phyloP scores from a whole-genome alignment of 75 land plant species.

The Cryptomeria japonica region DNA sequence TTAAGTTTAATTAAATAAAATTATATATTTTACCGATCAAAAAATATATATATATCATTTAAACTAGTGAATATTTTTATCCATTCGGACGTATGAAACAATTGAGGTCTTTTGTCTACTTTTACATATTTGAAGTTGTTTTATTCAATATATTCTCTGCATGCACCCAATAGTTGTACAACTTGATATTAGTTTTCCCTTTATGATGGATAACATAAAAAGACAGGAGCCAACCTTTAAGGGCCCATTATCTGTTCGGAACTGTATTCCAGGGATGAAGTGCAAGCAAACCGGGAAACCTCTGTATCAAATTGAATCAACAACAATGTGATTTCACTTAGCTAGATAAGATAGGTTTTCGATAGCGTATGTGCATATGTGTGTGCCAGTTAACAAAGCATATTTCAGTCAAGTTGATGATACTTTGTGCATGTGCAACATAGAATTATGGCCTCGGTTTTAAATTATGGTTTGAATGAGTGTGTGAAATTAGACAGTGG shows the following conservation, averaged over 20 bases:
- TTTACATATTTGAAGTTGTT: no score
- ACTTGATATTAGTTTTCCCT: no score
- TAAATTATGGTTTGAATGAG: background rate
- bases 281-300: conserved; percentile 79
- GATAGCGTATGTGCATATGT: background rate
- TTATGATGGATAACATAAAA: background rate
- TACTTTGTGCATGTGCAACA: background rate
- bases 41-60: no score
- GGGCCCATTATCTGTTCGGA: conserved; percentile 72
- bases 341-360: background rate
- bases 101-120: no score
- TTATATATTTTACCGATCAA: no score
- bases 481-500: no score
- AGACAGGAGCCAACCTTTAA: conserved; percentile 47
- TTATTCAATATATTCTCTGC: no score
- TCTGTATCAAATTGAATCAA: conserved; percentile 19
- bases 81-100: no score
- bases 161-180: no score
- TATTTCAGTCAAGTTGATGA: background rate
- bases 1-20: no score
- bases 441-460: background rate
- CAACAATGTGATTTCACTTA: background rate
- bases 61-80: no score
- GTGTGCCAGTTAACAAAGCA: background rate
- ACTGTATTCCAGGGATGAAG: conserved; percentile 62